Percentiles rank a stretch among this genome's conserved stretches.
Evolutionary conservation across 106 monocot species (phyloP).

Genomic region (Dioscorea dumetorum): DNA sequence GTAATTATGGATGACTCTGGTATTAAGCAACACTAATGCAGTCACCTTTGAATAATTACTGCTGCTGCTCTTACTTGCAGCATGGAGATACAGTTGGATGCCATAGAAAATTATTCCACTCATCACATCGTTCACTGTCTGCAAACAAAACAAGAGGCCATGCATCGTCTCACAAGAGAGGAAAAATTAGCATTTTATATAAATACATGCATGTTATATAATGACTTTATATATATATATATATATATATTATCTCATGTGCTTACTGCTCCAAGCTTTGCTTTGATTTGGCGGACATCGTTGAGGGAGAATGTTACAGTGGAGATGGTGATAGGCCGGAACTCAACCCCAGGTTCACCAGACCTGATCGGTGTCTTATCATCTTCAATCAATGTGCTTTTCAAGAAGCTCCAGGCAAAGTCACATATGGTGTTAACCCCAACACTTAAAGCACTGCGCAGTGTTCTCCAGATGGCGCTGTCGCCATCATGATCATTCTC

Average conservation of each 20-base stretch:
- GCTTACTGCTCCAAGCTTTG: conserved; percentile 55
- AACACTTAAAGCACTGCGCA: conserved; percentile 8
- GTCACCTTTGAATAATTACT: conserved; percentile 14
- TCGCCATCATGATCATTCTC: not conserved
- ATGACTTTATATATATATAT: too few relatives aligned
- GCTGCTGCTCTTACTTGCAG: not conserved
- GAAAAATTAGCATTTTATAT: too few relatives aligned
- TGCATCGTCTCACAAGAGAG: too few relatives aligned
- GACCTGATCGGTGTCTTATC: conserved; percentile 48
- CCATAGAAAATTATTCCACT: conserved; percentile 65
- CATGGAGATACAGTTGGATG: conserved; percentile 38
- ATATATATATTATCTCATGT: too few relatives aligned
- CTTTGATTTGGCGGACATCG: conserved; percentile 38
- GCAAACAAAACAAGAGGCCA: conserved; percentile 3
- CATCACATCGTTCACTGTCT: conserved; percentile 74
- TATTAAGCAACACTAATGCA: conserved; percentile 59
- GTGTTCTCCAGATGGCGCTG: not conserved
- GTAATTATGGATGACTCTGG: conserved; percentile 38
- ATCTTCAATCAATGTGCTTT: conserved; percentile 50
- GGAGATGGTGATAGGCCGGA: conserved; percentile 30
- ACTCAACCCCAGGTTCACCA: conserved; percentile 35
- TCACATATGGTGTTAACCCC: conserved; percentile 37
- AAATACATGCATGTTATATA: too few relatives aligned
- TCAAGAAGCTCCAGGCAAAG: conserved; percentile 49
- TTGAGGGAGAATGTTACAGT: conserved; percentile 37